Conservation (phyloP, 805 yeast genomes). For the Candida insectalens region DNA sequence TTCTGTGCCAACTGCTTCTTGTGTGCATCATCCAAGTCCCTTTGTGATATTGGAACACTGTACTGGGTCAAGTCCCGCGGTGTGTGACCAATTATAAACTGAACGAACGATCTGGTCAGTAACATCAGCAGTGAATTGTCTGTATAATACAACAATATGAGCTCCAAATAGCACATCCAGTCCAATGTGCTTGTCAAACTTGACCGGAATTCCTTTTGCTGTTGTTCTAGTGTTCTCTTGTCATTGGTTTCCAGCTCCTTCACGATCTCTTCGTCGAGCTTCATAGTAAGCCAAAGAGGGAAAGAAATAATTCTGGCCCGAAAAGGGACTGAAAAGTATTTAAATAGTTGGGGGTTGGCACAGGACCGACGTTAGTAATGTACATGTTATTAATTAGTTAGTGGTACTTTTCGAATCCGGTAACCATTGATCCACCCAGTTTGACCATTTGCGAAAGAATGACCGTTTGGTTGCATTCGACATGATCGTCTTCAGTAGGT, state of each 20-base stretch:
- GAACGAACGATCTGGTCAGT: conserved; percentile 25
- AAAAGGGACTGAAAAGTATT: neutral
- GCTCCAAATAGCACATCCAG: conserved; percentile 26
- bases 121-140: conserved; percentile 30
- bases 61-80: conserved; percentile 17
- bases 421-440: conserved; percentile 58
- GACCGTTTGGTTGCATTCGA: conserved; percentile 60
- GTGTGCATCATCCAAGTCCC: conserved; percentile 1
- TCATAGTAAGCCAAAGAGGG: conserved; percentile 6
- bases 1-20: conserved; percentile 21
- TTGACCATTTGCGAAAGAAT: conserved; percentile 62
- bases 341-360: neutral
- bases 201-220: conserved; percentile 30
- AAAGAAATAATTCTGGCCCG: neutral
- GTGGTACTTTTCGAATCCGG: conserved; percentile 12
- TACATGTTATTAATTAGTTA: conserved; percentile 8
- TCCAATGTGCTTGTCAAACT: conserved; percentile 27
- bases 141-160: conserved; percentile 29
- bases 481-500: conserved; percentile 44
- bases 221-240: conserved; percentile 29
- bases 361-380: conserved; percentile 1
- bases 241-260: conserved; percentile 33
- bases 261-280: conserved; percentile 8
- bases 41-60: conserved; percentile 5
- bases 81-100: conserved; percentile 30